These are phyloP conservation scores for Penicillium desertorum DNA, from an alignment of 495 filamentous ascomycete genomes.

Conservation along the genomic window DNA sequence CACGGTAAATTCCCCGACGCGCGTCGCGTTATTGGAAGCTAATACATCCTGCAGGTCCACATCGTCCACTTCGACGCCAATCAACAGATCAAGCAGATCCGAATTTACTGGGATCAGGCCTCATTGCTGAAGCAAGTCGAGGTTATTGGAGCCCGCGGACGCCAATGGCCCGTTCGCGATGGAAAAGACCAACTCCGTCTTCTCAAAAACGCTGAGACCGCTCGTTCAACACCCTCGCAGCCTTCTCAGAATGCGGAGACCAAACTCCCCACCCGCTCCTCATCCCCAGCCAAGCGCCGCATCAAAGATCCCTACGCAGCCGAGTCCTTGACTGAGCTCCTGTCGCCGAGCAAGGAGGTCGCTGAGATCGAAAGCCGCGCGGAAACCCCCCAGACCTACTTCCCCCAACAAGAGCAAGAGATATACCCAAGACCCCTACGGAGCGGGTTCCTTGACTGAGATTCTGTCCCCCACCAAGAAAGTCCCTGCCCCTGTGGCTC, in stretches of 20 bases:
- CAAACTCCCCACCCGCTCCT: constrained; percentile 46
- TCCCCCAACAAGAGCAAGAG: constrained; percentile 20
- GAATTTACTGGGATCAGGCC: constrained; percentile 93
- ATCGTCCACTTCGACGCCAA: constrained; percentile 79
- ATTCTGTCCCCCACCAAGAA: constrained; percentile 29
- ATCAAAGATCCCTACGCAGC: constrained; percentile 73
- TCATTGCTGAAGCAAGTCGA: constrained; percentile 90
- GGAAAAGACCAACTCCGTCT: constrained; percentile 79
- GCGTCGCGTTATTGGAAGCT: constrained; percentile 21
- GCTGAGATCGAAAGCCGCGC: constrained; percentile 15
- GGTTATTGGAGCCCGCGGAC: constrained; percentile 83
- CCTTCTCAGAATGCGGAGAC: constrained; percentile 16
- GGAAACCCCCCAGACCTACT: background rate
- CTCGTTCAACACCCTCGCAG: constrained; percentile 17
- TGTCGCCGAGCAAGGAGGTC: constrained; percentile 38
- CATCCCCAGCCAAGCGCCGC: constrained; percentile 48
- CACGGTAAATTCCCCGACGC: constrained; percentile 60
- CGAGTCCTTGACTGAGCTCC: constrained; percentile 51
- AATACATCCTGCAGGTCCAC: constrained; percentile 64
- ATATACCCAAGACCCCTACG: constrained; percentile 29
- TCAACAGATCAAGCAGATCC: constrained; percentile 78
- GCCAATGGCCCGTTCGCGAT: constrained; percentile 92
- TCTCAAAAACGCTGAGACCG: constrained; percentile 51
- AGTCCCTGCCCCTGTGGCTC: constrained; percentile 26
- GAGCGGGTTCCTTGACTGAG: constrained; percentile 26